Conservation (phyloP, 1,139 yeast species). For the Pneumocystis oryctolagi region DNA sequence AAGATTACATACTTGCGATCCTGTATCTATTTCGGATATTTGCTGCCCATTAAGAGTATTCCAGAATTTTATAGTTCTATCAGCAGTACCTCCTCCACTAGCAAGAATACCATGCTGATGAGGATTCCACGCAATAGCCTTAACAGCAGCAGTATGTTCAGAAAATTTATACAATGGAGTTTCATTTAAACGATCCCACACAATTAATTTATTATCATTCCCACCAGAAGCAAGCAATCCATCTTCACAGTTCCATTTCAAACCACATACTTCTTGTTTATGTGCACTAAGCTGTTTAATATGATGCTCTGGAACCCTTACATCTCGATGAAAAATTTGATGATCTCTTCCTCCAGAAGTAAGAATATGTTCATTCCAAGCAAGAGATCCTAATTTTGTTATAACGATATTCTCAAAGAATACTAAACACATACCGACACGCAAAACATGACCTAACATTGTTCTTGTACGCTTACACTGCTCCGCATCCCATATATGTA, state of each 20-base stretch:
- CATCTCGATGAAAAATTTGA: constrained; percentile 76
- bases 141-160: constrained; percentile 89
- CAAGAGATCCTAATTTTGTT: constrained; percentile 35
- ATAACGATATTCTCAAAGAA: not conserved
- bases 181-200: constrained; percentile 72
- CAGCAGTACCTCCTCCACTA: constrained; percentile 96
- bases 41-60: constrained; percentile 67
- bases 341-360: constrained; percentile 82
- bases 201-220: constrained; percentile 68
- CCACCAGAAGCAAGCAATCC: constrained; percentile 71
- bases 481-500: constrained; percentile 93
- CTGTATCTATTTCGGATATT: constrained; percentile 71
- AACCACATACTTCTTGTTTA: constrained; percentile 90
- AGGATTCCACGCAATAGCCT: constrained; percentile 95
- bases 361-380: constrained; percentile 88
- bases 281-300: constrained; percentile 59
- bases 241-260: constrained; percentile 83
- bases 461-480: constrained; percentile 69
- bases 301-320: constrained; percentile 70
- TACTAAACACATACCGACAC: constrained; percentile 38
- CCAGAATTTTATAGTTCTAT: constrained; percentile 82
- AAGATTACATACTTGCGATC: constrained; percentile 89
- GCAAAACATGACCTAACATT: constrained; percentile 76
- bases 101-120: constrained; percentile 89
- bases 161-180: constrained; percentile 58